phyloP scores from a whole-genome alignment of 192 early-diverging fungal genomes.

The Coemansia aciculifera region DNA sequence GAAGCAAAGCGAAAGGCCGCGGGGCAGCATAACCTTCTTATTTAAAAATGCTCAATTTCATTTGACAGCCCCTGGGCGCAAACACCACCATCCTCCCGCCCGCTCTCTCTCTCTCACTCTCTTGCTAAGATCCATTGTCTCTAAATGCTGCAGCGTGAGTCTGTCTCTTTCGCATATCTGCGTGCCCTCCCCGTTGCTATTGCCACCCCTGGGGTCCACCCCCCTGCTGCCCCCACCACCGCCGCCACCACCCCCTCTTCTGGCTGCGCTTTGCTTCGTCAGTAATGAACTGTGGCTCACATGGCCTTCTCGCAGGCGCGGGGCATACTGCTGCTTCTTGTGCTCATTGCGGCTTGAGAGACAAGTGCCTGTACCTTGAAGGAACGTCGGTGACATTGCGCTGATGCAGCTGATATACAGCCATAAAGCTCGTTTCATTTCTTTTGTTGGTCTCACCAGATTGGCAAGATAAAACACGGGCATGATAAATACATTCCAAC shows the following conservation, averaged over 20 bases:
- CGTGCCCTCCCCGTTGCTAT: neutral
- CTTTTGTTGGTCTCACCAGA: neutral
- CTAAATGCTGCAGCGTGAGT: conserved; percentile 36
- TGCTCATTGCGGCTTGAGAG: neutral
- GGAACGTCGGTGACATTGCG: neutral
- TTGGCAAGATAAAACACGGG: conserved; percentile 5
- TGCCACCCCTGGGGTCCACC: conserved; percentile 18
- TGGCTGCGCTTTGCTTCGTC: neutral
- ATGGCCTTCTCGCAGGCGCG: neutral
- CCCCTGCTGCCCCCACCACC: conserved; percentile 14
- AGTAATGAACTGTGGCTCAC: conserved; percentile 4
- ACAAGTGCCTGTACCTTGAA: neutral
- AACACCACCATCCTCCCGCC: neutral
- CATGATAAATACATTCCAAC: neutral
- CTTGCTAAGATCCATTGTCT: conserved; percentile 45
- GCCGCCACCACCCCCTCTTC: neutral
- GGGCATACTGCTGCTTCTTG: neutral
- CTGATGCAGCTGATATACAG: conserved; percentile 8
- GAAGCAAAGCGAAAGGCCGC: conserved; percentile 5
- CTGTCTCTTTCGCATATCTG: conserved; percentile 5
- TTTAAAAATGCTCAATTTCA: conserved; percentile 28
- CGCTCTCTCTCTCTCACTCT: conserved; percentile 5
- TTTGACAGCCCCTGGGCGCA: conserved; percentile 38
- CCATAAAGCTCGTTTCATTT: neutral
- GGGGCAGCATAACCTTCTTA: conserved; percentile 26